Evolutionary conservation across 139 green algal species (phyloP), one percentile per base, ranked within the genome.

Genomic region (Closterium sp.): DNA sequence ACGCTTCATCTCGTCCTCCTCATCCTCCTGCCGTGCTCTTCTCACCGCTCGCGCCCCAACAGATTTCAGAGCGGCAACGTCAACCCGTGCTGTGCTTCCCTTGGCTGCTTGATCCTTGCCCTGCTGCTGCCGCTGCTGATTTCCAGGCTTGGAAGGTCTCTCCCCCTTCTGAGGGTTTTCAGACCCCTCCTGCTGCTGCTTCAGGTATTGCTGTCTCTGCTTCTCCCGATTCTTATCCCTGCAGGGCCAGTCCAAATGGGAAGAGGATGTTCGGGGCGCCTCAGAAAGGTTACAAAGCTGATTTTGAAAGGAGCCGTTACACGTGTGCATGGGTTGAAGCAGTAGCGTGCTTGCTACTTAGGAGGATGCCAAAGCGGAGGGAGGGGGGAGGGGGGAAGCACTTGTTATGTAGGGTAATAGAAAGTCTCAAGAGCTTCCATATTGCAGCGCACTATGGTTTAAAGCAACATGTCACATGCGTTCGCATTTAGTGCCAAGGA

Each of bases 191-290:
- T 76, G 55, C 16, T 76, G 55, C 55, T 76, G 55, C 88, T 84
- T 38, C 91, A 91, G 28, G 2, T 90, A 90, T 28, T 90, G 30
- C 6, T 92, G 87, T 31, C 92, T 28, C 84, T 94, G 92, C 69
- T 94, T 94, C 84, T 94, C 92, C 16, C 92, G 87, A 12, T 33
- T n/a, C 34, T 91, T 91, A n/a, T 94, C 92, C 89, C 92, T 94
- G 90, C 84, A 93, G 33, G 8, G 38, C 87, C 23, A n/a, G 33
- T 69, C 8, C 21, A 16, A 16, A 66, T 5, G 43, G 43, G 12
- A 69, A 2, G 43, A 28, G 9, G 0, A 69, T 69, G 43, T 69
- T 25, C 23, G 43, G 23, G 43, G 43, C 43, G 30, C 66, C 88
- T 35, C 2, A 89, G 8, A 33, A 91, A n/a, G 69, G 3, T 43